phyloP scores from a whole-genome alignment of 2,329 filamentous ascomycete genomes.

The Diplocarpon rosae region DNA sequence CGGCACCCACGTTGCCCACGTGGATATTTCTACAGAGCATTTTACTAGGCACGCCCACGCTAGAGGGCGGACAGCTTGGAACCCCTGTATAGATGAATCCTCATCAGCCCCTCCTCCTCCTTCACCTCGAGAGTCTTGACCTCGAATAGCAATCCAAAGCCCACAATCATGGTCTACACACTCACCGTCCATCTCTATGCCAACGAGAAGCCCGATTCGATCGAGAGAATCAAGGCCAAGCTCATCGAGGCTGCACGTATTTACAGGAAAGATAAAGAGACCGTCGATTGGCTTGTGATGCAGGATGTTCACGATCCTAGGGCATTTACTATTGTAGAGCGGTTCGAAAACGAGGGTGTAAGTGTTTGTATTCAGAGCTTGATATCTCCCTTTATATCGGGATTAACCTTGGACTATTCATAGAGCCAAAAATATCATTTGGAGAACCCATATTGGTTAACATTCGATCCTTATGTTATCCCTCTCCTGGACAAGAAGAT shows the following conservation, averaged over 20 bases:
- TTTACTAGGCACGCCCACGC: constrained; percentile 4
- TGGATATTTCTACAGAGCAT: neutral
- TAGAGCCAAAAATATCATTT: constrained; percentile 51
- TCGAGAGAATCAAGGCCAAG: constrained; percentile 59
- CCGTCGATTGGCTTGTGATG: constrained; percentile 64
- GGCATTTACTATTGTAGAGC: constrained; percentile 66
- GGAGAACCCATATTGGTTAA: constrained; percentile 39
- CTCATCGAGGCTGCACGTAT: constrained; percentile 64
- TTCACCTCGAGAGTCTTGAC: neutral
- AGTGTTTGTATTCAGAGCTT: constrained; percentile 20
- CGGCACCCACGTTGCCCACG: neutral
- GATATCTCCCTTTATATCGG: constrained; percentile 4
- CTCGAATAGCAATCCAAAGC: neutral
- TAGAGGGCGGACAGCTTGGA: neutral
- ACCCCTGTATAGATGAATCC: constrained; percentile 6
- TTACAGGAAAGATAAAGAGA: constrained; percentile 63
- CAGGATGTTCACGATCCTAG: constrained; percentile 57
- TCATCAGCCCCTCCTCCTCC: constrained; percentile 3
- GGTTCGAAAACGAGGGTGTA: constrained; percentile 56
- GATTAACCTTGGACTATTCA: constrained; percentile 8
- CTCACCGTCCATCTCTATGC: constrained; percentile 60
- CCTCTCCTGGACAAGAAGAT: constrained; percentile 57
- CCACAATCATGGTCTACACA: constrained; percentile 50
- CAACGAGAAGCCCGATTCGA: constrained; percentile 51
- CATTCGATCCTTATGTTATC: constrained; percentile 63